These are phyloP conservation scores for Monosporozyma servazzii DNA, from an alignment of 805 yeast genomes.

Conservation along the genomic window DNA sequence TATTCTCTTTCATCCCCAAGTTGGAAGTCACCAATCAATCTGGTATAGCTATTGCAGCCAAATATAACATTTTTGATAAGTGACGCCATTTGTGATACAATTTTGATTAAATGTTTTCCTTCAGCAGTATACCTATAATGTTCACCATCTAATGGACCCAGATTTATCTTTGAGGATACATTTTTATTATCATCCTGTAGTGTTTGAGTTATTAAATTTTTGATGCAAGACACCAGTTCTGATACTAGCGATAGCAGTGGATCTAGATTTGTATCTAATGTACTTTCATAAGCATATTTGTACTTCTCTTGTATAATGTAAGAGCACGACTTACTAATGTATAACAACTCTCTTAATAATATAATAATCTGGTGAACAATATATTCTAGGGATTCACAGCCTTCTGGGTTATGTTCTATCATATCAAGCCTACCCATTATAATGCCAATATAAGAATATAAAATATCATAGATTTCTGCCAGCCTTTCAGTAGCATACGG, in stretches of 20 bases:
- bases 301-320: constrained; percentile 27
- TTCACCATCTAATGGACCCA: constrained; percentile 8
- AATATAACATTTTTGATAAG: constrained; percentile 41
- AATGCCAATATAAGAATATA: constrained; percentile 54
- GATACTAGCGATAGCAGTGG: constrained; percentile 50
- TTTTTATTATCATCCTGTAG: constrained; percentile 32
- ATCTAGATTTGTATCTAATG: constrained; percentile 41
- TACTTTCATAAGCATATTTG: constrained; percentile 22
- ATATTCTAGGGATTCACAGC: constrained; percentile 58
- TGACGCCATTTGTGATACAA: constrained; percentile 51
- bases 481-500: constrained; percentile 58
- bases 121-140: constrained; percentile 52
- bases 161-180: constrained; percentile 9
- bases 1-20: constrained; percentile 51
- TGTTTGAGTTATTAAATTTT: constrained; percentile 49
- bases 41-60: constrained; percentile 43
- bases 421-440: constrained; percentile 71
- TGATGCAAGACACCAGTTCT: constrained; percentile 55
- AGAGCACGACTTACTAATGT: constrained; percentile 45
- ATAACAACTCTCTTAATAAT: constrained; percentile 52
- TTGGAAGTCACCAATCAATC: constrained; percentile 57
- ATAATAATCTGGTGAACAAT: constrained; percentile 61
- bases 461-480: constrained; percentile 51
- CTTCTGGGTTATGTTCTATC: constrained; percentile 62
- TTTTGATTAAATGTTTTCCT: constrained; percentile 54